These are phyloP conservation scores for Aureobasidium uvarum DNA, from an alignment of 2,329 filamentous ascomycete species.

Conservation along the genomic window DNA sequence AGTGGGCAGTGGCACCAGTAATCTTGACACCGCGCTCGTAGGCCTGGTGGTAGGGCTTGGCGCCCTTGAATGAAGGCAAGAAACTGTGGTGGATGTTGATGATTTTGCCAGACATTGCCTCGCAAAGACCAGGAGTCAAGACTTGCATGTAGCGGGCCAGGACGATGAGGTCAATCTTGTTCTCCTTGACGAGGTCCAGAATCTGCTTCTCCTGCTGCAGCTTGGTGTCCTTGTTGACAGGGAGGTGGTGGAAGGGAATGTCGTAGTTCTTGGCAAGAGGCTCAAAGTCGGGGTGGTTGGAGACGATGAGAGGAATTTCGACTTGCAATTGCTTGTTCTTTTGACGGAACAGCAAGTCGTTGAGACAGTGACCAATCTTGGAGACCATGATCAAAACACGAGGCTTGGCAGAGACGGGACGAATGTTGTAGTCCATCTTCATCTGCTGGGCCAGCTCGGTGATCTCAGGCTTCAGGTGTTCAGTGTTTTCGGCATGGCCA, in stretches of 20 bases:
- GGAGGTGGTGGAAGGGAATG: slow-evolving; percentile 77
- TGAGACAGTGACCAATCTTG: slow-evolving; percentile 82
- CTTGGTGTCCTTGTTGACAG: slow-evolving; percentile 77
- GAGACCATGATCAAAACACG: slow-evolving; percentile 85
- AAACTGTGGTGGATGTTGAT: slow-evolving; percentile 93
- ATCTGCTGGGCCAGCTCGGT: slow-evolving; percentile 61
- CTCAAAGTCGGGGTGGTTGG: slow-evolving; percentile 74
- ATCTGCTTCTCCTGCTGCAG: slow-evolving; percentile 68
- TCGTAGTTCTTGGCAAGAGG: slow-evolving; percentile 69
- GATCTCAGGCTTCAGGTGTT: slow-evolving; percentile 57
- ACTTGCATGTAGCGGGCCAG: slow-evolving; percentile 88
- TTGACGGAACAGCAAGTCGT: slow-evolving; percentile 77
- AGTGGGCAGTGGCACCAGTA: slow-evolving; percentile 81
- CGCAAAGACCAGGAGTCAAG: slow-evolving; percentile 69
- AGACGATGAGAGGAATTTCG: slow-evolving; percentile 74
- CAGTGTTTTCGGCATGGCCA: slow-evolving; percentile 55
- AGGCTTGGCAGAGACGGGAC: slow-evolving; percentile 66
- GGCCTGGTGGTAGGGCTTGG: slow-evolving; percentile 84
- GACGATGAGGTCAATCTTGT: slow-evolving; percentile 75
- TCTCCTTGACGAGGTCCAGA: slow-evolving; percentile 65
- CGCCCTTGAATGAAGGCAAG: slow-evolving; percentile 83
- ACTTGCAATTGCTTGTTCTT: slow-evolving; percentile 71
- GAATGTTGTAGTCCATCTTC: slow-evolving; percentile 69
- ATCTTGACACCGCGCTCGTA: slow-evolving; percentile 87
- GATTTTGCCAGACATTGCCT: slow-evolving; percentile 78